Percentiles rank a stretch among this genome's conserved stretches.
Conservation (phyloP, 805 yeast genomes). For the Metschnikowia similis region DNA sequence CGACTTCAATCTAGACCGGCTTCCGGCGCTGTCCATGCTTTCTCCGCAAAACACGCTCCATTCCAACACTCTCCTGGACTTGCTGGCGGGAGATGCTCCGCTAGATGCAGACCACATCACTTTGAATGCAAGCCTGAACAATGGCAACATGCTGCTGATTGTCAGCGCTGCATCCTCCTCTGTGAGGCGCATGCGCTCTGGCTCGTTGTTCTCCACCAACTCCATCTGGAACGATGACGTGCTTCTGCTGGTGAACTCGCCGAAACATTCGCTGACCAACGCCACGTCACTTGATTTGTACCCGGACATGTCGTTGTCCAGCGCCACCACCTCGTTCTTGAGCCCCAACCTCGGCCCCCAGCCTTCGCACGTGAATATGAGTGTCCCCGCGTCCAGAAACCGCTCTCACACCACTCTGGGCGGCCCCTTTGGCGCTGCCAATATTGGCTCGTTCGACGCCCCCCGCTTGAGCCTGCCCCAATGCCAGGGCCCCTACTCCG, state of each 20-base stretch:
- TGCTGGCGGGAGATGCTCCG: conserved; percentile 4
- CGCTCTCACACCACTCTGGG: conserved; percentile 53
- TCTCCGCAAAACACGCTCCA: conserved; percentile 10
- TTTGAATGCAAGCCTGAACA: not conserved
- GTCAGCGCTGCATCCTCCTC: conserved; percentile 9
- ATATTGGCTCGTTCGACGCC: conserved; percentile 13
- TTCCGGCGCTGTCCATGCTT: conserved; percentile 1
- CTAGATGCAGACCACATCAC: conserved; percentile 1
- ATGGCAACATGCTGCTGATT: conserved; percentile 12
- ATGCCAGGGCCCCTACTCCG: conserved; percentile 19
- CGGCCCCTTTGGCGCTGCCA: conserved; percentile 22
- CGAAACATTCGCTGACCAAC: conserved; percentile 12
- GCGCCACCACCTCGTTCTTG: conserved; percentile 14
- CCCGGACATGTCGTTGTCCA: conserved; percentile 9
- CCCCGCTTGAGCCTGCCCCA: conserved; percentile 23
- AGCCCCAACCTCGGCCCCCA: conserved; percentile 21
- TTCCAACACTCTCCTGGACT: conserved; percentile 8
- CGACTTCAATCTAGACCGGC: conserved; percentile 1
- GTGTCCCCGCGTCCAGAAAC: conserved; percentile 19
- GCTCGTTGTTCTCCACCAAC: conserved; percentile 46
- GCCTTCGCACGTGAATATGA: conserved; percentile 8
- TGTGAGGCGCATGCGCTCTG: conserved; percentile 46
- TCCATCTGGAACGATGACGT: conserved; percentile 59
- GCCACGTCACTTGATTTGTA: conserved; percentile 11
- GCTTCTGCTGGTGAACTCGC: conserved; percentile 13